Evolutionary conservation across 805 yeast genomes (phyloP), one percentile per base, ranked within the genome.

Genomic region (Myxozyma lipomycoides): DNA sequence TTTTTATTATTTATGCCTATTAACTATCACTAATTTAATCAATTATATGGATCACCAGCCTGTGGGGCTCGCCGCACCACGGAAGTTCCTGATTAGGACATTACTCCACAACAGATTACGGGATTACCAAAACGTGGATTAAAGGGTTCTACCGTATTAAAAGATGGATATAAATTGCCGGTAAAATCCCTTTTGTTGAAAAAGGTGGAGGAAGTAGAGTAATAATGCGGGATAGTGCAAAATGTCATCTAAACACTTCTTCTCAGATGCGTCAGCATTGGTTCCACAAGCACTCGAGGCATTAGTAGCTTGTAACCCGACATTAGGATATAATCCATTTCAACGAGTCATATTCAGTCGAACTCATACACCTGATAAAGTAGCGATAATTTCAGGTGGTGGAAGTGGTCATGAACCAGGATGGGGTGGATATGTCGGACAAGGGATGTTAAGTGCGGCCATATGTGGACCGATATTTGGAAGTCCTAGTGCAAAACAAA

Each of bases 401-500:
- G 97, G 97, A 24, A 80, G 89, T 9, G 98, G 98, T 40, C 98
- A 90, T 64, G 98, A 90, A 69, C 97, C 97, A 19, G 75, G 89
- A 3, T 96, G 90, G 64, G 88, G 86, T 4, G 97, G 96, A 0
- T 89, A 82, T 65, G 89, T 90, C 22, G 97, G 97, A 10, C 74
- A 79, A 15, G 93, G 95, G 41, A 70, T 84, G 56, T 68, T 90
- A 30, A 86, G 85, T 59, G 95, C 83, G 36, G 96, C 95, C 0
- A 95, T 89, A 3, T 81, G 88, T 49, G 97, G 97, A 26, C 80
- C 83, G 42, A 77, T 87, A 10, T 90, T 90, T 72, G 96, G 96
- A 0, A 86, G 95, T 9, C 97, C 97, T 1, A 78, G 87, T n/a
- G 86, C 96, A 0, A 85, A 82, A 63, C 98, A 90, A 68, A 85